Conservation (phyloP, 768 basidiomycete species). For the Suillus alpinus region DNA sequence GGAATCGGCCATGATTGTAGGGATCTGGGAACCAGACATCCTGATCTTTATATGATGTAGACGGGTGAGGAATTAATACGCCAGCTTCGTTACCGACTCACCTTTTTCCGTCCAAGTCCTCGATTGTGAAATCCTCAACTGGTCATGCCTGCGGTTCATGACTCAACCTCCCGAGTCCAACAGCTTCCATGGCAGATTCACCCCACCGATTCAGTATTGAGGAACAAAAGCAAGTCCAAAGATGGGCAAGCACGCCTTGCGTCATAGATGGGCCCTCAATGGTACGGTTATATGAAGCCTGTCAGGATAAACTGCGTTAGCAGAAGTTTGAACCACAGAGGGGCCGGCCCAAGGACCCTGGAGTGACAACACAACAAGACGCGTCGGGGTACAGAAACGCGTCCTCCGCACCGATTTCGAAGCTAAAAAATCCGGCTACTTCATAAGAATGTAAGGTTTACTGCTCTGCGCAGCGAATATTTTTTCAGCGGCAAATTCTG, state of each 20-base stretch:
- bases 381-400: background rate
- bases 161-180: background rate
- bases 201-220: background rate
- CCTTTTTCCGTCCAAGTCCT: background rate
- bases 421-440: no score
- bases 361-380: no score
- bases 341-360: no score
- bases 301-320: background rate
- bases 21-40: background rate
- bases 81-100: background rate
- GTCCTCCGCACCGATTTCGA: background rate
- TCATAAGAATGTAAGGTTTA: no score
- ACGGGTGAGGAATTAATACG: background rate
- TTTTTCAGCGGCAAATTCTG: no score
- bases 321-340: no score
- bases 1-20: background rate
- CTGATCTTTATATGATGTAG: background rate
- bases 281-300: background rate
- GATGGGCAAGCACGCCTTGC: background rate
- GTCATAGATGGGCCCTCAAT: background rate
- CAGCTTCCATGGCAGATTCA: background rate
- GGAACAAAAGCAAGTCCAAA: background rate
- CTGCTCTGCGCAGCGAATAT: no score
- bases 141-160: background rate
- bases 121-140: background rate